Percentiles rank a stretch among this genome's conserved stretches.
Conservation (phyloP, 2,329 filamentous ascomycete species). For the Pseudogymnoascus sp. region DNA sequence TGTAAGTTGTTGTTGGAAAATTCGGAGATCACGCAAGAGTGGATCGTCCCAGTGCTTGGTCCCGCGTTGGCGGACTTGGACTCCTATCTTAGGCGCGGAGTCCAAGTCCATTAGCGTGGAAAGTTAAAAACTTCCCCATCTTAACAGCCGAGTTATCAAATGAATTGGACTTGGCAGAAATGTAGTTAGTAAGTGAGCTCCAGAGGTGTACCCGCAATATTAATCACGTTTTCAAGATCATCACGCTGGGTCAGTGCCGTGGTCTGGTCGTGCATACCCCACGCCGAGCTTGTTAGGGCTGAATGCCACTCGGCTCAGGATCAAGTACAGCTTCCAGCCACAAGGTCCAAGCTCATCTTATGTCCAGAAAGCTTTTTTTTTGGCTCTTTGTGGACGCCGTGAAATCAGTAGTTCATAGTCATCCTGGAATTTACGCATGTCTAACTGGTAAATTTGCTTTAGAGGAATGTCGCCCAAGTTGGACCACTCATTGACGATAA, state of each 20-base stretch:
- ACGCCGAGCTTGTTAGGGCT: neutral
- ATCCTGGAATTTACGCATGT: too few relatives aligned
- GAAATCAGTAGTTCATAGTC: too few relatives aligned
- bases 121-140: neutral
- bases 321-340: neutral
- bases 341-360: too few relatives aligned
- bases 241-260: neutral
- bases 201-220: neutral
- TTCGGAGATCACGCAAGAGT: neutral
- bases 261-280: neutral
- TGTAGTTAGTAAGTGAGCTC: neutral
- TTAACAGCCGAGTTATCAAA: neutral
- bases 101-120: neutral
- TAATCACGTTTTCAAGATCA: neutral
- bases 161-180: neutral
- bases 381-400: too few relatives aligned
- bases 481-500: too few relatives aligned
- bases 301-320: neutral
- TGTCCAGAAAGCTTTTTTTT: too few relatives aligned
- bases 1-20: neutral
- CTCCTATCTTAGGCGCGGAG: constrained; percentile 6
- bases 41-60: neutral
- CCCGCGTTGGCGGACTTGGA: neutral
- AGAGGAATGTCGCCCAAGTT: too few relatives aligned
- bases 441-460: too few relatives aligned